phyloP scores from a whole-genome alignment of 176 grass and related monocot genomes.

The maize (Zea mays) region Zm-B73-REFERENCE-NAM-5.0 NC_050097.1:210225501-210226000 shows the following conservation, averaged over 20 bases:
- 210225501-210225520: slow-evolving; percentile 63
- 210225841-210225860: slow-evolving; percentile 75
- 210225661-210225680: slow-evolving; percentile 15
- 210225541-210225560: not conserved
- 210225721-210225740: slow-evolving; percentile 90
- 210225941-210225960: slow-evolving; percentile 54
- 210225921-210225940: slow-evolving; percentile 69
- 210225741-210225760: slow-evolving; percentile 73
- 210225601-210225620: slow-evolving; percentile 95
- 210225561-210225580: not conserved
- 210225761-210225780: slow-evolving; percentile 88
- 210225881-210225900: slow-evolving; percentile 71
- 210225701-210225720: slow-evolving; percentile 54
- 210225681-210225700: slow-evolving; percentile 45
- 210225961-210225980: slow-evolving; percentile 60
- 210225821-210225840: slow-evolving; percentile 84
- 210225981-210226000: slow-evolving; percentile 77
- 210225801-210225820: slow-evolving; percentile 90
- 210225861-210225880: slow-evolving; percentile 62
- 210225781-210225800: slow-evolving; percentile 96
- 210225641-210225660: slow-evolving; percentile 15
- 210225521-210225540: not conserved
- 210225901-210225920: slow-evolving; percentile 82
- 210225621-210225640: slow-evolving; percentile 66
- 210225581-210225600: slow-evolving; percentile 71